A percentile compares a stretch with the other conserved stretches of the same genome.
phyloP scores from a whole-genome alignment of 805 yeast species.

The Zygoascus flipseniorum region DNA sequence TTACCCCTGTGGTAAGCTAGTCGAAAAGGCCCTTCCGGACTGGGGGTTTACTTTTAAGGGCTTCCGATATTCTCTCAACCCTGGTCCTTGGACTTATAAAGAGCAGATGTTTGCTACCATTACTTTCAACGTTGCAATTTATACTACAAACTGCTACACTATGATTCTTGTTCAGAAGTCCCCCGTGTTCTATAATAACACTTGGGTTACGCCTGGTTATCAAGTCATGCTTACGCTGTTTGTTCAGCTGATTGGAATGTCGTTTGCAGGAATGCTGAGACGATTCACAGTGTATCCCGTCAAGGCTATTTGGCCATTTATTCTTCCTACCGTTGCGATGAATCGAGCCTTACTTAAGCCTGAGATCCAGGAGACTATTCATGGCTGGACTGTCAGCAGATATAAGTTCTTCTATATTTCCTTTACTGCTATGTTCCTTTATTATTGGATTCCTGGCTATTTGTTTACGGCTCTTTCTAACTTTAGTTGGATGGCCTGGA shows the following conservation, averaged over 20 bases:
- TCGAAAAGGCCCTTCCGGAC: conserved; percentile 37
- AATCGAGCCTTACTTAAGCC: conserved; percentile 30
- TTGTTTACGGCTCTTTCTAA: conserved; percentile 53
- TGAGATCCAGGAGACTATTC: conserved; percentile 26
- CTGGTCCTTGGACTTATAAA: conserved; percentile 54
- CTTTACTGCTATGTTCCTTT: conserved; percentile 38
- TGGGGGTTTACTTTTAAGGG: conserved; percentile 36
- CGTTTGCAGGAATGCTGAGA: conserved; percentile 48
- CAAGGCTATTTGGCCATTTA: conserved; percentile 41
- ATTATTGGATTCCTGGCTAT: conserved; percentile 65
- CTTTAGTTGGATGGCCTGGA: conserved; percentile 61
- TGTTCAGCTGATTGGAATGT: conserved; percentile 46
- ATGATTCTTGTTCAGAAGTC: conserved; percentile 23
- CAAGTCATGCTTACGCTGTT: conserved; percentile 40
- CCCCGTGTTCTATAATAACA: conserved; percentile 24
- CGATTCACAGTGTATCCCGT: conserved; percentile 39
- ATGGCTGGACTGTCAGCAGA: conserved; percentile 56
- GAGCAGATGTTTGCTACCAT: conserved; percentile 56
- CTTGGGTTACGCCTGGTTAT: conserved; percentile 34
- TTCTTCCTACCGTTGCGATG: conserved; percentile 51
- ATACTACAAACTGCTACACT: conserved; percentile 13
- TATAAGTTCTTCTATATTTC: conserved; percentile 41
- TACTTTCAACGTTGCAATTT: conserved; percentile 30
- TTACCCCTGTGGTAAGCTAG: conserved; percentile 47
- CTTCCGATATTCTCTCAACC: conserved; percentile 33